Conservation (phyloP, 176 grass and related monocot genomes). For the Aegilops sharonensis region DNA sequence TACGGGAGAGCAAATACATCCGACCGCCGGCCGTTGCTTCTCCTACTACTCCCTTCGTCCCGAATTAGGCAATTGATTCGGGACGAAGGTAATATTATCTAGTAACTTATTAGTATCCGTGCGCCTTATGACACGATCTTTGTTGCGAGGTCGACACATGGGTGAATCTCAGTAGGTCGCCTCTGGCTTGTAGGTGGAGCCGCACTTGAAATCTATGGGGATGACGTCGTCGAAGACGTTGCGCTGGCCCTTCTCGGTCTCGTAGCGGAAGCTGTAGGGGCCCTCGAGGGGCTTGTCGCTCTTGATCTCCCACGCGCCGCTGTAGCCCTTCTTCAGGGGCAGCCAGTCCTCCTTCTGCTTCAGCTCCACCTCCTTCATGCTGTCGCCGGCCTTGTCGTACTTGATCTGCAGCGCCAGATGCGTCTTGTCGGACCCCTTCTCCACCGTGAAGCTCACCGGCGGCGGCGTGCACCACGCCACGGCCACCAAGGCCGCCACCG, state of each 20-base stretch:
- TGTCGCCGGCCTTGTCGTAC: not conserved
- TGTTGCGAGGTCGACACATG: not conserved
- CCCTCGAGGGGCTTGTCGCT: not conserved
- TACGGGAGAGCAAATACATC: no score
- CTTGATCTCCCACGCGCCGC: slow-evolving; percentile 2
- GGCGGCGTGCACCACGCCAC: not conserved
- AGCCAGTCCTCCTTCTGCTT: not conserved
- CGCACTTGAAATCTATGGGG: not conserved
- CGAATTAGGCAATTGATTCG: no score
- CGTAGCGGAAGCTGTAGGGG: not conserved
- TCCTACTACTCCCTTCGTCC: no score
- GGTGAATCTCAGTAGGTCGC: not conserved
- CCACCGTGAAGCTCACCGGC: not conserved
- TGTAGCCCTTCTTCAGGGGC: not conserved
- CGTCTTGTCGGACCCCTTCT: not conserved
- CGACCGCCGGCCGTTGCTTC: no score
- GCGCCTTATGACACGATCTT: no score
- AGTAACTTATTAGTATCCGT: no score
- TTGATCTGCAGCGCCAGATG: not conserved
- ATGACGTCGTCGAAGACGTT: not conserved
- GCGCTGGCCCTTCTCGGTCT: not conserved
- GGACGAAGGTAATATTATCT: no score
- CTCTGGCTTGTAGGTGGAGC: not conserved
- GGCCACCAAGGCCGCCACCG: not conserved
- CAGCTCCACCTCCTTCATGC: not conserved